These are phyloP conservation scores for Suhomyces yuchorum DNA, from an alignment of 1,139 yeast genomes.

Conservation along the genomic window DNA sequence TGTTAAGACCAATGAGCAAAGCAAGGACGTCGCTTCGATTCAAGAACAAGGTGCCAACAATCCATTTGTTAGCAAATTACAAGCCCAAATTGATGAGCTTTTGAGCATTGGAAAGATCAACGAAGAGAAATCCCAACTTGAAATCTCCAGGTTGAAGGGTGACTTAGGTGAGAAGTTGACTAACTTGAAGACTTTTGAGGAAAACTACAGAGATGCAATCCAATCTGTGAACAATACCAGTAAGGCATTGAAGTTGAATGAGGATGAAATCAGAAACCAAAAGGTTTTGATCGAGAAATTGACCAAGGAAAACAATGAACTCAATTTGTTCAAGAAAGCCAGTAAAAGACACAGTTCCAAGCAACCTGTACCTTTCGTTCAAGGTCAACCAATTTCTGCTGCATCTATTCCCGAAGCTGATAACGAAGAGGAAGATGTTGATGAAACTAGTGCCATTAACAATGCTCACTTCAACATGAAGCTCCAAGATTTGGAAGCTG, in stretches of 20 bases:
- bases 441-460: constrained; percentile 52
- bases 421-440: constrained; percentile 29
- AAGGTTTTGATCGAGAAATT: constrained; percentile 59
- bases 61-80: constrained; percentile 42
- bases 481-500: constrained; percentile 82
- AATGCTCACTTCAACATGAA: constrained; percentile 76
- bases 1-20: constrained; percentile 14
- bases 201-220: constrained; percentile 68
- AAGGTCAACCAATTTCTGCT: constrained; percentile 17
- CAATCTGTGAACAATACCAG: constrained; percentile 75
- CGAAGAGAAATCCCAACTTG: constrained; percentile 35
- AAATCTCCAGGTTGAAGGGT: constrained; percentile 37
- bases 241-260: constrained; percentile 71
- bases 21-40: constrained; percentile 10
- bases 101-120: constrained; percentile 42
- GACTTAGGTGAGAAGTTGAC: constrained; percentile 35
- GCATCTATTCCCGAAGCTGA: constrained; percentile 18
- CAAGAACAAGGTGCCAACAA: constrained; percentile 16
- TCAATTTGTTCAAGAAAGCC: constrained; percentile 55
- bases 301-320: constrained; percentile 67
- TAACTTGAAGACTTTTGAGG: constrained; percentile 46
- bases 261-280: constrained; percentile 66
- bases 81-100: constrained; percentile 51
- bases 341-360: constrained; percentile 38
- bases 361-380: constrained; percentile 24